These are phyloP conservation scores for Tricholoma sp. DNA, from an alignment of 768 basidiomycete genomes.

Conservation along the genomic window DNA sequence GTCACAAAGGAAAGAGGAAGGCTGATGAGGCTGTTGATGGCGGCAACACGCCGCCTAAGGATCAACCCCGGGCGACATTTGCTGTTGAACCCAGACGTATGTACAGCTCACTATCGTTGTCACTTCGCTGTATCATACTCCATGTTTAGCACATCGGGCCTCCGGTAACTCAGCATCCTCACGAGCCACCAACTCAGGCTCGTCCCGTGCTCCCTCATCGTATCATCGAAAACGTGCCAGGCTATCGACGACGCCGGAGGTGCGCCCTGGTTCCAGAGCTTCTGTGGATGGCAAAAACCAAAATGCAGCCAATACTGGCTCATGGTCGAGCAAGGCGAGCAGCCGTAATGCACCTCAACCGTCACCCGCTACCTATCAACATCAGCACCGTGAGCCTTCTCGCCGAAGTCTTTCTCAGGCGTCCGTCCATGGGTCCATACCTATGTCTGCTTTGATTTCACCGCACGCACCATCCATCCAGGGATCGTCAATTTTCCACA, in stretches of 20 bases:
- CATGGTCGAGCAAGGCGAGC: constrained; percentile 39
- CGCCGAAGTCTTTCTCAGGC: constrained; percentile 59
- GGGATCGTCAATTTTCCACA: constrained; percentile 59
- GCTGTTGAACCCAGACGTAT: constrained; percentile 58
- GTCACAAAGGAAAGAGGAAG: constrained; percentile 61
- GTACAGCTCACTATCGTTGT: constrained; percentile 20
- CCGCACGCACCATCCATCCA: constrained; percentile 73
- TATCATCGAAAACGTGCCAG: constrained; percentile 69
- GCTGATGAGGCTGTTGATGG: constrained; percentile 62
- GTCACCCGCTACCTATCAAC: constrained; percentile 16
- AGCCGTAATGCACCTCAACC: constrained; percentile 11
- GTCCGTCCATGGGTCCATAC: constrained; percentile 80
- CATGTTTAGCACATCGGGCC: constrained; percentile 43
- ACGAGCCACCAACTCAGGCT: constrained; percentile 42
- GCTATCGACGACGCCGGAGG: constrained; percentile 40
- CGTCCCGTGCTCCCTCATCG: constrained; percentile 63
- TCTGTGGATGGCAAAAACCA: constrained; percentile 25
- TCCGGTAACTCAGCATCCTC: constrained; percentile 41
- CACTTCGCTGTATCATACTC: constrained; percentile 9
- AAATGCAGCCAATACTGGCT: constrained; percentile 37
- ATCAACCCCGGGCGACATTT: constrained; percentile 52
- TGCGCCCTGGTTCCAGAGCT: constrained; percentile 30
- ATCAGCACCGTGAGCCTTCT: constrained; percentile 29
- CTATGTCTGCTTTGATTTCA: constrained; percentile 71
- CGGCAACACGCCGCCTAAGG: constrained; percentile 52